Evolutionary conservation across 768 basidiomycete species (phyloP), one percentile per base, ranked within the genome.

Genomic region (Boletus pseudo-olivaceus): DNA sequence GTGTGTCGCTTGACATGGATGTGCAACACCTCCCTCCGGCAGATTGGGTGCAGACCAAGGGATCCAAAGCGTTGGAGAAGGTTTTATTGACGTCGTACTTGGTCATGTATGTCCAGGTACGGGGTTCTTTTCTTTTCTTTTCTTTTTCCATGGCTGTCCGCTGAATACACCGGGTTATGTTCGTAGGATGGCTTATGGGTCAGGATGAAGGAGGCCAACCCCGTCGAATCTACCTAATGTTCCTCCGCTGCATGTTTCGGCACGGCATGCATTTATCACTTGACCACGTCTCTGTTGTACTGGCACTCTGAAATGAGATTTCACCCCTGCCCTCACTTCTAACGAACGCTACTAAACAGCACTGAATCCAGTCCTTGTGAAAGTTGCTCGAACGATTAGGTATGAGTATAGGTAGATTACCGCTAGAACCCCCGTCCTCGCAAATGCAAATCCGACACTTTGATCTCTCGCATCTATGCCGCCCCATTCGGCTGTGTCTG

Each of bases 71-170:
- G 8, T 41, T 61, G 11, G 80, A 82, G 42, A 75, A 73, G 60
- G 63, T 80, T 3, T 17, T 70, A n/a, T 63, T 73, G 9, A 68
- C 69, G 57, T 43, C 68, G 4, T 75, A 77, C 58, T 53, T 81
- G 57, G 79, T 76, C 11, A 51, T 78, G 62, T 80, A 76, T 64
- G 67, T 73, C 30, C 62, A 68, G 61, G 77, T 76, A 66, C 39
- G 77, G 5, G 1, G 0, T 27, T 12, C 4, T 0, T 26, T 11
- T n/a, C 14, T 17, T 17, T 33, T 20, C 5, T 10, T n/a, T 19
- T 11, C 9, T 15, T 30, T 19, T 27, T 20, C 14, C 11, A 15
- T 38, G 14, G 15, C 34, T 15, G 40, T 41, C 17, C 1, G 26
- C 35, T 45, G 2, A 23, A 38, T 4, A 14, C 7, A 17, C 20